Conservation (phyloP, 2,329 filamentous ascomycete species). For the Alternaria ethzedia region DNA sequence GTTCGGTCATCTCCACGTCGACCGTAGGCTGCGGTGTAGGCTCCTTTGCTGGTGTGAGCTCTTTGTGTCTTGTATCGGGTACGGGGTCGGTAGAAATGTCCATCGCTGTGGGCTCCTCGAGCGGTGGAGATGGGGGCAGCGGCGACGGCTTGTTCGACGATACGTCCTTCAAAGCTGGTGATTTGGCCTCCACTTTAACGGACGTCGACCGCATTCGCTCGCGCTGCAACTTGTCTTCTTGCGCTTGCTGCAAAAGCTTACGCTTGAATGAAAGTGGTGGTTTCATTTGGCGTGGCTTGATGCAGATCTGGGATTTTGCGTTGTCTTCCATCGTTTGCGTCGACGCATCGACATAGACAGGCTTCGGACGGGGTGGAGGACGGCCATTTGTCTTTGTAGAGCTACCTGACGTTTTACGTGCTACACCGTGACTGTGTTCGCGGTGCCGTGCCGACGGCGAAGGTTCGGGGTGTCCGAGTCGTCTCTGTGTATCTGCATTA, state of each 20-base stretch:
- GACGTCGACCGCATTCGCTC: constrained; percentile 47
- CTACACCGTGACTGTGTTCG: constrained; percentile 44
- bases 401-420: constrained; percentile 44
- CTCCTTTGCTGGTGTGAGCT: constrained; percentile 34
- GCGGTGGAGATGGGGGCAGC: constrained; percentile 29
- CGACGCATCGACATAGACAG: constrained; percentile 41
- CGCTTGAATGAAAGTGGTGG: constrained; percentile 46
- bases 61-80: constrained; percentile 23
- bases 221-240: constrained; percentile 46
- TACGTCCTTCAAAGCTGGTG: constrained; percentile 42
- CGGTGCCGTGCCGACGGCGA: constrained; percentile 46
- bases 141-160: constrained; percentile 42
- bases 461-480: constrained; percentile 43
- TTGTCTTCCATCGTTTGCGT: constrained; percentile 42
- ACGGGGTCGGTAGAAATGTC: constrained; percentile 32
- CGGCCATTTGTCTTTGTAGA: constrained; percentile 50
- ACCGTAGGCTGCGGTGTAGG: constrained; percentile 20
- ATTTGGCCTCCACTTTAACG: constrained; percentile 42
- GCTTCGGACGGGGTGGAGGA: constrained; percentile 34
- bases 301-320: constrained; percentile 11
- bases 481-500: constrained; percentile 42
- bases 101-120: constrained; percentile 35
- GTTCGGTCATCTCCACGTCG: constrained; percentile 27
- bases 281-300: constrained; percentile 30
- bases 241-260: constrained; percentile 46